These are phyloP conservation scores for Austroboletus eburneus DNA, from an alignment of 768 basidiomycete species.

Conservation along the genomic window DNA sequence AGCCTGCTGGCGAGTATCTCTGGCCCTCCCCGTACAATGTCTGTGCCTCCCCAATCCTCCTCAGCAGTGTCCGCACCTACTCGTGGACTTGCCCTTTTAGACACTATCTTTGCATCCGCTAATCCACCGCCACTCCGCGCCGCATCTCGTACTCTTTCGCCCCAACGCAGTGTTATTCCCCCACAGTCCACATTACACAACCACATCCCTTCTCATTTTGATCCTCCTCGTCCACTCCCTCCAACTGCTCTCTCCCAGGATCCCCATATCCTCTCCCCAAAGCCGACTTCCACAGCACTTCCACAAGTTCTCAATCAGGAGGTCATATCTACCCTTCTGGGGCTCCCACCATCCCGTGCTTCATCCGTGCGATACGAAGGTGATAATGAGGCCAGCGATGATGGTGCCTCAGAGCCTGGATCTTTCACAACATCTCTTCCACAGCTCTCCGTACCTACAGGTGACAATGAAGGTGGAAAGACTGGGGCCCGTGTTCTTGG, in stretches of 20 bases:
- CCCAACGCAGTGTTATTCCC: slow-evolving; percentile 16
- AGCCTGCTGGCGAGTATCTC: slow-evolving; percentile 49
- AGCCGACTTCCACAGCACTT: slow-evolving; percentile 46
- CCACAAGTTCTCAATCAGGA: slow-evolving; percentile 71
- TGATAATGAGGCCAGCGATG: slow-evolving; percentile 46
- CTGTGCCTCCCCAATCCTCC: slow-evolving; percentile 27
- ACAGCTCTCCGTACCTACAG: slow-evolving; percentile 27
- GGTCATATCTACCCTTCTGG: slow-evolving; percentile 62
- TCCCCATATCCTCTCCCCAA: slow-evolving; percentile 49
- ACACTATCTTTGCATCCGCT: slow-evolving; percentile 75
- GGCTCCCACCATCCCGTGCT: slow-evolving; percentile 41
- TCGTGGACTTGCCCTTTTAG: slow-evolving; percentile 58
- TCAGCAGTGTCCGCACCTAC: slow-evolving; percentile 25
- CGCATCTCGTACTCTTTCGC: slow-evolving; percentile 14
- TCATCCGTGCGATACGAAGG: slow-evolving; percentile 49
- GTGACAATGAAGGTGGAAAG: slow-evolving; percentile 18
- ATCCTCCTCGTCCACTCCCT: slow-evolving; percentile 10
- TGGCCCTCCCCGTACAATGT: slow-evolving; percentile 33
- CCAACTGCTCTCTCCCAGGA: slow-evolving; percentile 24
- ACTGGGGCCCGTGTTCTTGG: slow-evolving; percentile 22
- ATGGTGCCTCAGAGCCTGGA: slow-evolving; percentile 34
- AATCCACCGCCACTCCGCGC: slow-evolving; percentile 24
- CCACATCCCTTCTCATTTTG: slow-evolving; percentile 3
- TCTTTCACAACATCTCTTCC: slow-evolving; percentile 41
- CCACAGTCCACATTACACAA: slow-evolving; percentile 9